These are phyloP conservation scores for Acanthamoeba royreba DNA, from an alignment of 208 protist genomes.

Conservation along the genomic window DNA sequence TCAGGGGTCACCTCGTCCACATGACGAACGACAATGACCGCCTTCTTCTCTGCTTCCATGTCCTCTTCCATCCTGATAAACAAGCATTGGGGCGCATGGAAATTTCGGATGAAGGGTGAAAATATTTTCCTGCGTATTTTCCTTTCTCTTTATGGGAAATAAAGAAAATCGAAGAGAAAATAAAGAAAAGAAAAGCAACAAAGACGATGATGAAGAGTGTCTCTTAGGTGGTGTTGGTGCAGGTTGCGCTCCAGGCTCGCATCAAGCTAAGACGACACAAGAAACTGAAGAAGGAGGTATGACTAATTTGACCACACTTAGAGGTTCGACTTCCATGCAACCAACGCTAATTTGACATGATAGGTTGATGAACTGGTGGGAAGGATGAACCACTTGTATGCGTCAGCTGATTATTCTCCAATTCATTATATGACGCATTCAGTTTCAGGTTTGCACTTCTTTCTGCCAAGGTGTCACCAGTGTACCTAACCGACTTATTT, in stretches of 20 bases:
- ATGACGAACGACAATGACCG: neutral
- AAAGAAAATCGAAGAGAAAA: neutral
- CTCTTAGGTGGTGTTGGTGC: neutral
- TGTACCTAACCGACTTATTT: neutral
- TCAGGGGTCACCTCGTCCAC: neutral
- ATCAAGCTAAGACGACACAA: slow-evolving; percentile 2
- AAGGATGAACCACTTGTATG: neutral
- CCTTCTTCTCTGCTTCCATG: too few relatives aligned
- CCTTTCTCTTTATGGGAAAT: neutral
- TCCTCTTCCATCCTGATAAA: too few relatives aligned
- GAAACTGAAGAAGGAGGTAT: slow-evolving; percentile 35
- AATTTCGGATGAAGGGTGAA: too few relatives aligned
- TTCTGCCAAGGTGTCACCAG: neutral
- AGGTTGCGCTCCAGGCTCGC: slow-evolving; percentile 15
- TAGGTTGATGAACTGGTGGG: slow-evolving; percentile 27
- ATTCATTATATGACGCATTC: neutral
- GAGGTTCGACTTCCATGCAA: too few relatives aligned
- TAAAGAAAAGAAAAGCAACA: neutral
- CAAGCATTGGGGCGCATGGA: too few relatives aligned
- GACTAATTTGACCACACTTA: too few relatives aligned
- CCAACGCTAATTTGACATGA: too few relatives aligned
- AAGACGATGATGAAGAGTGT: too few relatives aligned
- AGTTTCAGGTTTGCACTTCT: neutral
- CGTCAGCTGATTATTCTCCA: neutral
- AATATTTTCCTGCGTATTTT: neutral